Conservation (phyloP, 257 asterid species). For the Scutellaria minor region DNA sequence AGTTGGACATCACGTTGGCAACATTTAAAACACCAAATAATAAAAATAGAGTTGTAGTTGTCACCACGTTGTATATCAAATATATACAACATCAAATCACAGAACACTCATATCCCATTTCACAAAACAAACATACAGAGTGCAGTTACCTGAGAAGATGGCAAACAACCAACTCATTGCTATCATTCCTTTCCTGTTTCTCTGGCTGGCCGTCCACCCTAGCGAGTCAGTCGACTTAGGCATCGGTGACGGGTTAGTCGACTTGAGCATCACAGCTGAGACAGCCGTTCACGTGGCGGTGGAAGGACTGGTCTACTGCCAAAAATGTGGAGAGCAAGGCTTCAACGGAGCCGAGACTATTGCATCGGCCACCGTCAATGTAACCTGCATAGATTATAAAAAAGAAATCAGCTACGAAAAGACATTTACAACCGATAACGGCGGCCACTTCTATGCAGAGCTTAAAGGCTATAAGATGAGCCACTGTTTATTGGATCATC, state of each 20-base stretch:
- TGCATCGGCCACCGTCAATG: conserved; percentile 56
- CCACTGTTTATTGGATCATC: conserved; percentile 79
- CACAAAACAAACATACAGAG: conserved; percentile 27
- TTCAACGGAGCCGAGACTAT: conserved; percentile 64
- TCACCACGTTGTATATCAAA: conserved; percentile 50
- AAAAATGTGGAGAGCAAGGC: conserved; percentile 55
- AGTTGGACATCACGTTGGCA: conserved; percentile 58
- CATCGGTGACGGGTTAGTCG: conserved; percentile 13
- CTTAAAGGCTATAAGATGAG: conserved; percentile 77
- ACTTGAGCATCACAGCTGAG: conserved; percentile 23
- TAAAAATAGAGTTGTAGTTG: conserved; percentile 40
- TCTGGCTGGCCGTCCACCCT: conserved; percentile 49
- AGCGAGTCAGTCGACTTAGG: conserved; percentile 17
- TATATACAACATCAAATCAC: conserved; percentile 38
- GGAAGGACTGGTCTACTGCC: conserved; percentile 86
- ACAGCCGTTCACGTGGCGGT: conserved; percentile 60
- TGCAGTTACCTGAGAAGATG: conserved; percentile 59
- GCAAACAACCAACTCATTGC: conserved; percentile 51
- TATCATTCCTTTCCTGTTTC: conserved; percentile 46
- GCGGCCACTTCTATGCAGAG: conserved; percentile 77
- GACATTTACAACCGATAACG: conserved; percentile 58
- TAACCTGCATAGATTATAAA: conserved; percentile 78
- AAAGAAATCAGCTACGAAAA: conserved; percentile 68
- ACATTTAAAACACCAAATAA: conserved; percentile 21
- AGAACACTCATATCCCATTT: conserved; percentile 13